Evolutionary conservation across 768 basidiomycete species (phyloP).

Genomic region (Suillus brevipes): DNA sequence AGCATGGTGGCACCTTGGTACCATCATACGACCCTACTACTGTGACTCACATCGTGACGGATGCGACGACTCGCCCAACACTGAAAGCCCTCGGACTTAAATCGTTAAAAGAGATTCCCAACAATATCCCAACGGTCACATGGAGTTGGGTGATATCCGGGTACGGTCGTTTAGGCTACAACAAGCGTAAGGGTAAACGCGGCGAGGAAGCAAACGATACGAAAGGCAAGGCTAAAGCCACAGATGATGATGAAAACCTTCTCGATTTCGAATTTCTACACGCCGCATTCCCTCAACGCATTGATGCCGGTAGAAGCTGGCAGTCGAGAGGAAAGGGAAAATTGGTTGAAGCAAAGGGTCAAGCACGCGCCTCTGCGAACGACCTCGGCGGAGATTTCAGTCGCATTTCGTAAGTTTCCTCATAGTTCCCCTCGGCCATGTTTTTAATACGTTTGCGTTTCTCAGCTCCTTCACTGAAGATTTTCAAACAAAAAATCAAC

Average conservation of each 20-base stretch:
- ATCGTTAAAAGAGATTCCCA: constrained; percentile 55
- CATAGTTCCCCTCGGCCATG: neutral
- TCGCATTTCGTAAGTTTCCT: constrained; percentile 46
- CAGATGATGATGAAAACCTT: constrained; percentile 7
- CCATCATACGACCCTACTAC: constrained; percentile 53
- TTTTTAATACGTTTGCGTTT: neutral
- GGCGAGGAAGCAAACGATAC: constrained; percentile 10
- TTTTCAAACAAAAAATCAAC: neutral
- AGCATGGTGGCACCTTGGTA: constrained; percentile 61
- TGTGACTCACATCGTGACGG: constrained; percentile 72
- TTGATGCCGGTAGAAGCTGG: constrained; percentile 42
- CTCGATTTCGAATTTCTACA: constrained; percentile 44
- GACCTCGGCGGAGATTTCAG: constrained; percentile 38
- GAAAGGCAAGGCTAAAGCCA: constrained; percentile 17
- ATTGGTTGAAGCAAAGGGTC: neutral
- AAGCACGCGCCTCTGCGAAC: neutral
- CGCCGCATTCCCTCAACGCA: constrained; percentile 49
- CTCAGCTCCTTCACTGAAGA: neutral
- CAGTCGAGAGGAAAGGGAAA: constrained; percentile 15
- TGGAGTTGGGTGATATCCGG: constrained; percentile 63
- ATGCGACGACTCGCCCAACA: constrained; percentile 30
- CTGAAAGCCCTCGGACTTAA: constrained; percentile 48
- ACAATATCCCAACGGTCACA: constrained; percentile 60
- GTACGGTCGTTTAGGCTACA: constrained; percentile 27
- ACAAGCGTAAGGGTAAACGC: constrained; percentile 6